Base-by-base conservation (phyloP, 495 filamentous ascomycete species). In the Daldinia grandis region DNA sequence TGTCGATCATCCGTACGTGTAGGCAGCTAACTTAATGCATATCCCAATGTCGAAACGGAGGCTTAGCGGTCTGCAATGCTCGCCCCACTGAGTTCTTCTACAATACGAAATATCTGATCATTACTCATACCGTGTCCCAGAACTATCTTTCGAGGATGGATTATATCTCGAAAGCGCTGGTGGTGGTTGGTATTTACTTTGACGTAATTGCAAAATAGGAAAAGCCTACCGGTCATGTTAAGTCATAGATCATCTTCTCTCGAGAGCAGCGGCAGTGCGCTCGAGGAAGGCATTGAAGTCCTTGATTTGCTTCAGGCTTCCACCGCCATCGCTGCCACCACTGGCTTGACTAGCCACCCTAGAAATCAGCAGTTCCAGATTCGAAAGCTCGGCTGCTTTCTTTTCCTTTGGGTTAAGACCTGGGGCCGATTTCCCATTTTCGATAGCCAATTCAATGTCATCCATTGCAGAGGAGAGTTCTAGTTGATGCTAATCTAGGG, bases 271-370 rank as follows among this genome's bases (percentile, higher is more conserved):
- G 12, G 85, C 83, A 15, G 84, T 77, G 37, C 85, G 78, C 71
- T 87, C 86, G 42, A 88, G 76, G 68, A 88, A 87, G 31, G 79
- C 79, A 64, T 88, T 88, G 65, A 87, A 87, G 30, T 85, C 83
- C 66, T 78, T 84, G 66, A 88, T 81, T 69, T 85, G 82, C 62
- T 80, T 81, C 67, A 87, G 76, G 2, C 81, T 68, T 5, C 85
- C 85, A 14, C 86, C 86, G 2, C 78, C 76, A 10, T 78, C 78
- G 47, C 83, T 77, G 24, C 72, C 76, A 44, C 71, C 78, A 64
- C 81, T 82, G 1, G 80, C 82, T 58, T 85, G 79, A 33, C 80
- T 76, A 0, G 83, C 78, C 30, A 88, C 75, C 44, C 78, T 78
- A 37, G 79, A 81, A 42, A 88, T 77, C 10, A 84, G 62, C 33